Evolutionary conservation across 345 rosid species (phyloP), one percentile per base, ranked within the genome.

Genomic region (Citrus australasica): DNA sequence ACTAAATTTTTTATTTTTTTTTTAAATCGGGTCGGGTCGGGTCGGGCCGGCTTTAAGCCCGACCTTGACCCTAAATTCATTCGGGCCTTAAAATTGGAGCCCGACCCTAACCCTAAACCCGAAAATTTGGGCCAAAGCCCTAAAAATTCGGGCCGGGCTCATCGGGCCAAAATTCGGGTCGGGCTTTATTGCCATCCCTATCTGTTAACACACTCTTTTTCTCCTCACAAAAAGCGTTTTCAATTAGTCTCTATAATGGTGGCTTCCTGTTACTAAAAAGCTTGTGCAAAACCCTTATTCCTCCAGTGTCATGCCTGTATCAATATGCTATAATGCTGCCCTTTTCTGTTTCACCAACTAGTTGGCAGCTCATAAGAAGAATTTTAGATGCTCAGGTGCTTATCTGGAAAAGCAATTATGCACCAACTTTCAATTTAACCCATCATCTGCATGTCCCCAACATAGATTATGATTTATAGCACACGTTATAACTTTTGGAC

Each of bases 381-480:
- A 6, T 2, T 14, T 8, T 62, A 6, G 32, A 35, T 33, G 48
- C 28, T 14, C 30, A 13, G 22, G 28, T 53, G 62, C 64, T 76
- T 55, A 53, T 35, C 79, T 76, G 79, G 72, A 67, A 24, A 67
- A 67, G 33, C n/a, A 48, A 38, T 65, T 32, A 62, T 17, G 73
- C 72, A 32, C 64, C 35, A 66, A 35, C 53, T 66, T 35, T 70
- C 30, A 8, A 53, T 17, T 53, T 53, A 17, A 5, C 28, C 17
- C 10, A 7, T 25, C 78, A 28, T 30, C 62, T 28, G 19, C 24
- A 16, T 2, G 37, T 14, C 46, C 46, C 46, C 11, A 40, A 40
- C 27, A 59, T 35, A 37, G 13, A 3, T 46, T 46, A 42, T 42
- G 7, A 42, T 42, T 32, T 64, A 32, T 30, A 19, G 42, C 24